Evolutionary conservation across 495 filamentous ascomycete species (phyloP).

Genomic region (Penicillium samsonianum): DNA sequence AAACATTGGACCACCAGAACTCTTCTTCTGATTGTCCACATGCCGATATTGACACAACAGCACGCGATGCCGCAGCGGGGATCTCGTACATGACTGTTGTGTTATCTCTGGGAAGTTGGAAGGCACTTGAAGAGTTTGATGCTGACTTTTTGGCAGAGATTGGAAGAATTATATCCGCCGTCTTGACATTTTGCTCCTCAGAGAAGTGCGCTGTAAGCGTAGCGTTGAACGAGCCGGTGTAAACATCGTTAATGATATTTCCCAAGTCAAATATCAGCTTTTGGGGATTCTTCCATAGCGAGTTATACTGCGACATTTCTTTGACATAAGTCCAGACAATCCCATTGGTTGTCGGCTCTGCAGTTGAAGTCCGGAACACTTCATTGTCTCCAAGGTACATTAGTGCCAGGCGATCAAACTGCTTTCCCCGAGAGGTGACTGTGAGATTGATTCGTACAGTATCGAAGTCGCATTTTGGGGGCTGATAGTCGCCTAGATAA

Average conservation of each 20-base stretch:
- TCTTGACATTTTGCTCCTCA: not conserved
- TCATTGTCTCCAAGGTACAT: conserved; percentile 83
- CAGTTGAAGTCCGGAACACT: conserved; percentile 84
- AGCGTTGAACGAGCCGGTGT: not conserved
- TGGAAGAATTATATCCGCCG: not conserved
- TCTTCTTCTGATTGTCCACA: conserved; percentile 79
- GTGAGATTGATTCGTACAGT: conserved; percentile 81
- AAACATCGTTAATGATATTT: not conserved
- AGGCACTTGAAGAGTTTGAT: not conserved
- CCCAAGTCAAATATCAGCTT: not conserved
- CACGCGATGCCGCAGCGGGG: conserved; percentile 64
- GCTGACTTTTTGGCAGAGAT: not conserved
- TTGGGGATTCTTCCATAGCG: not conserved
- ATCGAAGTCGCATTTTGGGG: conserved; percentile 74
- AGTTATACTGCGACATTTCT: not conserved
- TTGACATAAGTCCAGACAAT: not conserved
- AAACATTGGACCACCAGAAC: conserved; percentile 88
- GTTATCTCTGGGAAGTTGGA: conserved; percentile 54
- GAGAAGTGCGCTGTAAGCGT: not conserved
- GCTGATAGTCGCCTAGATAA: conserved; percentile 62
- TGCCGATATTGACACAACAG: conserved; percentile 73
- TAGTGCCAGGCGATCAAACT: conserved; percentile 77
- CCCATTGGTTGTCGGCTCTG: conserved; percentile 62
- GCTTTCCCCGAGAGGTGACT: conserved; percentile 68
- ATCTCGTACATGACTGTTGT: conserved; percentile 57